Evolutionary conservation across 257 asterid genomes (phyloP).

Genomic region (Fraxinus pennsylvanica): DNA sequence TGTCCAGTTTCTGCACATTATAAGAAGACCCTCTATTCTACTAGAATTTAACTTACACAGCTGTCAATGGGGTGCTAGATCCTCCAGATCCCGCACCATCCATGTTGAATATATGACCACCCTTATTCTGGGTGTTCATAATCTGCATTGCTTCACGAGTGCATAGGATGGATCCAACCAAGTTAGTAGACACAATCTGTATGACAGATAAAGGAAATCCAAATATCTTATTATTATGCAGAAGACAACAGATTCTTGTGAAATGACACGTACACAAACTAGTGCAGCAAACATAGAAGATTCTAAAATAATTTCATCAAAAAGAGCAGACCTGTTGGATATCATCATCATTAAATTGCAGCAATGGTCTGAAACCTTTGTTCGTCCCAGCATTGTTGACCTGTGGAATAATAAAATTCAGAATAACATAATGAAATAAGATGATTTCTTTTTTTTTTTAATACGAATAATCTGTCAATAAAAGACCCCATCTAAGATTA

Average conservation of each 20-base stretch:
- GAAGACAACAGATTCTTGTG: conserved; percentile 6
- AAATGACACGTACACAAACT: neutral
- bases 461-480: neutral
- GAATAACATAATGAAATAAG: conserved; percentile 9
- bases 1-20: neutral
- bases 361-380: conserved; percentile 95
- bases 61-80: conserved; percentile 95
- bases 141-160: conserved; percentile 81
- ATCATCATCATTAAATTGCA: conserved; percentile 77
- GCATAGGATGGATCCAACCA: conserved; percentile 94
- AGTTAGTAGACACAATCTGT: conserved; percentile 93
- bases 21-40: conserved; percentile 2
- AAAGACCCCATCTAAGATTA: neutral
- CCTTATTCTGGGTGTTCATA: conserved; percentile 65
- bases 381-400: conserved; percentile 97
- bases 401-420: conserved; percentile 38
- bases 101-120: conserved; percentile 96
- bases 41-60: conserved; percentile 69
- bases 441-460: neutral
- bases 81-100: conserved; percentile 99
- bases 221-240: neutral
- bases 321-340: conserved; percentile 68
- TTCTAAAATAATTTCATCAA: conserved; percentile 3
- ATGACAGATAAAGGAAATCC: conserved; percentile 23
- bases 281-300: neutral